Percentiles rank a stretch among this genome's conserved stretches.
These are phyloP conservation scores for Colletotrichum filicis DNA, from an alignment of 2,329 filamentous ascomycete genomes.

Conservation along the genomic window DNA sequence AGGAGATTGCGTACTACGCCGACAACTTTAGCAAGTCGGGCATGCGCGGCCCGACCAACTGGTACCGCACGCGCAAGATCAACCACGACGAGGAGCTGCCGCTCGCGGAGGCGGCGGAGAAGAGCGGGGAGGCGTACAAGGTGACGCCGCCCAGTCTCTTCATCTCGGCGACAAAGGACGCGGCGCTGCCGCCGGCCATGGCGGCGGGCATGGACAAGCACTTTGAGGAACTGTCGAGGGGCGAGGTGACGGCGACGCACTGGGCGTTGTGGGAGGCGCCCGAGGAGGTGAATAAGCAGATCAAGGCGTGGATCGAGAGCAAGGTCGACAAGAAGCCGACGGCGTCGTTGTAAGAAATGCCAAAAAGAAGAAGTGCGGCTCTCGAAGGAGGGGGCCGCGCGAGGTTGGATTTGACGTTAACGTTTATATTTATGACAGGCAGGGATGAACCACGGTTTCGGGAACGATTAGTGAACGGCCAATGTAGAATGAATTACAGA, in stretches of 20 bases:
- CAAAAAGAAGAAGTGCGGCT: background rate
- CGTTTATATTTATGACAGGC: background rate
- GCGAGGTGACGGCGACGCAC: constrained; percentile 76
- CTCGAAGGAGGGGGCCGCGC: background rate
- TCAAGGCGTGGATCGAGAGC: constrained; percentile 74
- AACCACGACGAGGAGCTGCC: constrained; percentile 82
- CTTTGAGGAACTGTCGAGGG: constrained; percentile 72
- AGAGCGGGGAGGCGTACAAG: constrained; percentile 43
- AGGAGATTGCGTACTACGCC: constrained; percentile 83
- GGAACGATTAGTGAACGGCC: background rate
- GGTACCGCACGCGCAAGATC: constrained; percentile 81
- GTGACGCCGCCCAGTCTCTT: constrained; percentile 77
- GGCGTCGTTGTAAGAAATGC: constrained; percentile 22
- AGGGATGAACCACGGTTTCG: background rate
- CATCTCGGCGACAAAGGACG: constrained; percentile 77
- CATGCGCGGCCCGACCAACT: constrained; percentile 84
- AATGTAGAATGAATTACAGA: background rate
- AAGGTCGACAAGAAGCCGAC: constrained; percentile 28
- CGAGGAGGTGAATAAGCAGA: constrained; percentile 74
- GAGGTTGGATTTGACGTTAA: background rate
- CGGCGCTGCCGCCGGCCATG: constrained; percentile 78
- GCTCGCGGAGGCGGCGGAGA: constrained; percentile 64
- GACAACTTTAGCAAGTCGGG: constrained; percentile 77
- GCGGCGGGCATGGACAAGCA: constrained; percentile 75
- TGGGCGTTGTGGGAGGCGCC: constrained; percentile 86